Conservation (phyloP, 495 filamentous ascomycete genomes). For the Neurospora sp. region DNA sequence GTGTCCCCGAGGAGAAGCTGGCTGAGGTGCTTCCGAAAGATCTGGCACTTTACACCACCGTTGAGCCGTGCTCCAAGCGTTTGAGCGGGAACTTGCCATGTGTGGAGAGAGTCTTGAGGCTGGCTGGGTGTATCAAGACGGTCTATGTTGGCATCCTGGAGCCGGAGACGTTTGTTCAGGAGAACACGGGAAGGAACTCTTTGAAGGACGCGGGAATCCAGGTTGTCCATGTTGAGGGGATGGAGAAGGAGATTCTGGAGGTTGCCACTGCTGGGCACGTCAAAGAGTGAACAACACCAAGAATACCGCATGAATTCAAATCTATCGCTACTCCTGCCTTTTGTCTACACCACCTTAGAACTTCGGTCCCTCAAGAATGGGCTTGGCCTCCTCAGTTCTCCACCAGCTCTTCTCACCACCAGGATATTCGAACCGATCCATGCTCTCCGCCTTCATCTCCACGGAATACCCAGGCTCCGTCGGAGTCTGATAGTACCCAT, state of each 20-base stretch:
- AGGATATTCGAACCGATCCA: slow-evolving; percentile 67
- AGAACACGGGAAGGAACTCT: slow-evolving; percentile 62
- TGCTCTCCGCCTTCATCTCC: slow-evolving; percentile 84
- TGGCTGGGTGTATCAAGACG: slow-evolving; percentile 53
- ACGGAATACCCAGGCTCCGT: slow-evolving; percentile 77
- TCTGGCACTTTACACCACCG: slow-evolving; percentile 76
- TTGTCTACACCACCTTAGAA: slow-evolving; percentile 20
- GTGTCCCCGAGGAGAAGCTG: slow-evolving; percentile 46
- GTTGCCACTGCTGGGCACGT: slow-evolving; percentile 73
- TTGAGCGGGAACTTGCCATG: slow-evolving; percentile 76
- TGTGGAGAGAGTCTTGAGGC: slow-evolving; percentile 65
- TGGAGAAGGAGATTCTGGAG: slow-evolving; percentile 71
- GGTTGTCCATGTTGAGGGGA: slow-evolving; percentile 58
- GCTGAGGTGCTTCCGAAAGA: slow-evolving; percentile 42
- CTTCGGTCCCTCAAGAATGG: slow-evolving; percentile 51
- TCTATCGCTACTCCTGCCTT: neutral
- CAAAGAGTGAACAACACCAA: neutral
- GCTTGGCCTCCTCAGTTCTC: slow-evolving; percentile 58
- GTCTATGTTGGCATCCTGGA: slow-evolving; percentile 86
- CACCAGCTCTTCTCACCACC: slow-evolving; percentile 78
- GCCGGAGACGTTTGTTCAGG: slow-evolving; percentile 77
- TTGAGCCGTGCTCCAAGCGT: slow-evolving; percentile 83
- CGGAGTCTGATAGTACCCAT: slow-evolving; percentile 84
- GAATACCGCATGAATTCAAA: neutral
- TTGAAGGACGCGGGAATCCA: slow-evolving; percentile 66